These are phyloP conservation scores for Metarhizium rileyi DNA, from an alignment of 2,329 filamentous ascomycete species.

Conservation along the genomic window DNA sequence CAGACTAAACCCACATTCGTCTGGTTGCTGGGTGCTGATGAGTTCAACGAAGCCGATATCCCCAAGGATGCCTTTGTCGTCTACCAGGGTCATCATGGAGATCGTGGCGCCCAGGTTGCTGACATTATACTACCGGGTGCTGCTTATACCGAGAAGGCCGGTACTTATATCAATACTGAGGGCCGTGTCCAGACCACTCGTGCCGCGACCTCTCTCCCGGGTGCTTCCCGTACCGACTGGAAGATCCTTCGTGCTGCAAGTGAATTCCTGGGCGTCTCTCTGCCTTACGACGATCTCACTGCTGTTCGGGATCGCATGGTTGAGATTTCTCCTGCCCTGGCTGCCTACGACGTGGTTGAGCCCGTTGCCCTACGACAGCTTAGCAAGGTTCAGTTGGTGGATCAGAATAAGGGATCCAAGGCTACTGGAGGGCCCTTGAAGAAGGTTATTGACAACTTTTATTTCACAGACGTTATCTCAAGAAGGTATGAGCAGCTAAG, in stretches of 20 bases:
- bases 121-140: slow-evolving; percentile 90
- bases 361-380: slow-evolving; percentile 62
- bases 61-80: slow-evolving; percentile 94
- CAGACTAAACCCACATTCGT: slow-evolving; percentile 86
- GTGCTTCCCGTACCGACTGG: slow-evolving; percentile 91
- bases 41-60: slow-evolving; percentile 74
- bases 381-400: slow-evolving; percentile 89
- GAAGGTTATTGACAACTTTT: slow-evolving; percentile 91
- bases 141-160: slow-evolving; percentile 94
- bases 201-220: slow-evolving; percentile 77
- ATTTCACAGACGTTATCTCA: slow-evolving; percentile 94
- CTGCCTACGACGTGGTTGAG: slow-evolving; percentile 86
- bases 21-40: slow-evolving; percentile 93
- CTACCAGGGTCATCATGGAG: slow-evolving; percentile 97
- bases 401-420: slow-evolving; percentile 86
- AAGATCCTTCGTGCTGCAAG: slow-evolving; percentile 93
- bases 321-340: slow-evolving; percentile 84
- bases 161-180: slow-evolving; percentile 96
- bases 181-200: slow-evolving; percentile 91
- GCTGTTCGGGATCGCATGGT: slow-evolving; percentile 85
- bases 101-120: slow-evolving; percentile 83
- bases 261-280: slow-evolving; percentile 78
- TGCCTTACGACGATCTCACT: slow-evolving; percentile 90
- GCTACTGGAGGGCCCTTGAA: slow-evolving; percentile 63
- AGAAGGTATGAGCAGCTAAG: slow-evolving; percentile 59